Base-by-base conservation (phyloP, 371 early-diverging fungal genomes). In the Dipsacomyces acuminosporus region DNA sequence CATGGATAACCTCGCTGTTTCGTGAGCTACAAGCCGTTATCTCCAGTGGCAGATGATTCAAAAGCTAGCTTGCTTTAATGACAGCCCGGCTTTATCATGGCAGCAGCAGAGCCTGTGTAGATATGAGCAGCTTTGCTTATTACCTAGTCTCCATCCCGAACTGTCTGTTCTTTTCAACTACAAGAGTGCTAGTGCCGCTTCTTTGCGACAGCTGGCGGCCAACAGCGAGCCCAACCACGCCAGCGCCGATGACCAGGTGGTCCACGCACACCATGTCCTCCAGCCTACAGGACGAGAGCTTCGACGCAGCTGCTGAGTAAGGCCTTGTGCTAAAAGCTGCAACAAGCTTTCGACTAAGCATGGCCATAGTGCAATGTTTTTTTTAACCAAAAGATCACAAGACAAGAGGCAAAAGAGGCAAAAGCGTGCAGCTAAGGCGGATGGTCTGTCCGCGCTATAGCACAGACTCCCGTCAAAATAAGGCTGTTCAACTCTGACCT, bases 1-100 rank as follows among this genome's bases (percentile, higher is more conserved):
- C 92, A 60, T 93, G 94, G 59, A 93, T 93, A 11, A 93, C 91
- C 58, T 91, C 90, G 56, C 90, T 90, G 76, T 93, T 93, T 18
- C 94, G 75, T n/a, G 93, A 84, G 61, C 89, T 85, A 51, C 30
- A 8, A n/a, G n/a, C n/a, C n/a, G n/a, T n/a, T n/a, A n/a, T n/a
- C n/a, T n/a, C n/a, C n/a, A 3, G 14, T 30, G 9, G 20, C 36
- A 4, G 24, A 44, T 15, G 13, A 43, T 48, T 13, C 13, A 2
- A 8, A 34, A 14, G 34, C 34, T 34, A 9, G 14, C 42, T 51
- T 18, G 49, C 51, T 30, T 51, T 19, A n/a, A n/a, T n/a, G n/a
- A n/a, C n/a, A n/a, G n/a, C n/a, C n/a, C n/a, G n/a, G n/a, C n/a
- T n/a, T n/a, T n/a, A n/a, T n/a, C n/a, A n/a, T n/a, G n/a, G n/a